phyloP scores from a whole-genome alignment of 345 rosid species.

The Eucalyptus curtisii region DNA sequence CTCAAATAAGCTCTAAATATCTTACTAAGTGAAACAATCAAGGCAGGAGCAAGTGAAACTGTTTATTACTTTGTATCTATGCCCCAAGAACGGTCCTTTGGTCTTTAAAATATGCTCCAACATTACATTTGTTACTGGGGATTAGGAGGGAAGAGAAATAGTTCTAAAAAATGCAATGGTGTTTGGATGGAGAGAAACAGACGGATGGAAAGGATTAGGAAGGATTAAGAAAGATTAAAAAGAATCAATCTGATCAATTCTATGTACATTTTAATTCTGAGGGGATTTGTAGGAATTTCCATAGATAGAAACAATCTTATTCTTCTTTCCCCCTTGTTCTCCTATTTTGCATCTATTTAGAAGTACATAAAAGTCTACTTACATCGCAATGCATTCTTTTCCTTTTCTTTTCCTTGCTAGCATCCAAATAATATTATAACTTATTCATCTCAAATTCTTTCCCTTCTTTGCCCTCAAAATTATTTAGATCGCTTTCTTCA shows the following conservation, averaged over 20 bases:
- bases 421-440: not conserved
- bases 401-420: not conserved
- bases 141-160: not conserved
- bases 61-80: not conserved
- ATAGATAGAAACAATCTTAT: not conserved
- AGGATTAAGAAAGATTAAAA: not conserved
- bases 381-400: not conserved
- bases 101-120: not conserved
- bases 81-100: not conserved
- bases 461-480: not conserved
- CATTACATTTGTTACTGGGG: not conserved
- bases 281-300: not conserved
- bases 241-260: not conserved
- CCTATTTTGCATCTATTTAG: not conserved
- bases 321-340: not conserved
- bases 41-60: not conserved
- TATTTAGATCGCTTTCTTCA: not conserved
- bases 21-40: not conserved
- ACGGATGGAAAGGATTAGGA: not conserved
- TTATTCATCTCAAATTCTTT: not conserved
- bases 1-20: not conserved
- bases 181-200: not conserved
- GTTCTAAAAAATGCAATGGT: not conserved
- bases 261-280: not conserved
- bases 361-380: not conserved